These are phyloP conservation scores for Coemansia sp. DNA, from an alignment of 192 early-diverging fungal species.

Conservation along the genomic window DNA sequence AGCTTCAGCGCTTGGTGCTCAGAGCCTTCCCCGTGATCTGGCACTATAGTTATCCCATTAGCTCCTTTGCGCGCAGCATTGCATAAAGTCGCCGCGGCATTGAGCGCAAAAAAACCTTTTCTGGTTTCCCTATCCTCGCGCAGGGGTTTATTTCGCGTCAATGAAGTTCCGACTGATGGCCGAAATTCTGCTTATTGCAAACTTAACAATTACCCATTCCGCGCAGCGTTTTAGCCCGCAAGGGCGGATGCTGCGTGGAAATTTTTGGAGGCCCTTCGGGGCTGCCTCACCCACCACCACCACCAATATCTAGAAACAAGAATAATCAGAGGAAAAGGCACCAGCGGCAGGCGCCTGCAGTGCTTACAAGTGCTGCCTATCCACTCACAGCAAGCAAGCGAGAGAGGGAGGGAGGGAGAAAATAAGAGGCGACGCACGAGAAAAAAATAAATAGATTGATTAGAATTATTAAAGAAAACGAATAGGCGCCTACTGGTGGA, in stretches of 20 bases:
- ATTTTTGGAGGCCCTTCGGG: slow-evolving; percentile 54
- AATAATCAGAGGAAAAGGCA: not conserved
- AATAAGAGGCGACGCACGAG: slow-evolving; percentile 6
- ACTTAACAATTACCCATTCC: slow-evolving; percentile 42
- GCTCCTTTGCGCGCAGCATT: not conserved
- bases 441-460: slow-evolving; percentile 6
- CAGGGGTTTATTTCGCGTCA: slow-evolving; percentile 49
- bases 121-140: slow-evolving; percentile 39
- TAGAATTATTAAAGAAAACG: not conserved
- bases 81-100: not conserved
- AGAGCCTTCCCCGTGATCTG: not conserved
- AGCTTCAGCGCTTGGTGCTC: too few relatives aligned
- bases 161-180: slow-evolving; percentile 56
- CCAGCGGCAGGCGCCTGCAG: not conserved
- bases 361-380: not conserved
- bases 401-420: too few relatives aligned
- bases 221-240: slow-evolving; percentile 14
- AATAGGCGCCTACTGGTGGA: slow-evolving; percentile 10
- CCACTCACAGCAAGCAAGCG: not conserved
- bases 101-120: not conserved
- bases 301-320: not conserved
- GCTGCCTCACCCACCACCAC: not conserved
- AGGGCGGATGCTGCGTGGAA: slow-evolving; percentile 31
- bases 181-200: slow-evolving; percentile 52
- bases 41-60: not conserved